Evolutionary conservation across 495 filamentous ascomycete species (phyloP).

Genomic region (Talaromyces borbonicus): DNA sequence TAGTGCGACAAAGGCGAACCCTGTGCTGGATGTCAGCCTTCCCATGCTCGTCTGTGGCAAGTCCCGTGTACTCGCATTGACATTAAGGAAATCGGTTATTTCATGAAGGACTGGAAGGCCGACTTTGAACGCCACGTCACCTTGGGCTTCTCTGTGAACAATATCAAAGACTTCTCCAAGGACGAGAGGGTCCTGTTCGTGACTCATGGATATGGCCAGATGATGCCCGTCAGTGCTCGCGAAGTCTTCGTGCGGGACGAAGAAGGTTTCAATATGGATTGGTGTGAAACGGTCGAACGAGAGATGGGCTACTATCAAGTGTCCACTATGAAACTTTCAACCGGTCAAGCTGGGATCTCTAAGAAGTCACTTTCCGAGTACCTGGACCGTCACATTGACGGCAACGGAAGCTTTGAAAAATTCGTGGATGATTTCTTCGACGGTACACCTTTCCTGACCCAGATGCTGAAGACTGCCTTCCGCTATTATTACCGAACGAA

Average conservation of each 20-base stretch:
- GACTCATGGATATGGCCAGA: conserved; percentile 83
- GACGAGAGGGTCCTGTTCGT: conserved; percentile 72
- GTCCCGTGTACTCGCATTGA: conserved; percentile 93
- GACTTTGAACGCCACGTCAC: conserved; percentile 85
- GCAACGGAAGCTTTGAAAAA: conserved; percentile 64
- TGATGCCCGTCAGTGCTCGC: conserved; percentile 77
- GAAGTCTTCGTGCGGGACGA: conserved; percentile 87
- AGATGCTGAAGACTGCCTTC: conserved; percentile 88
- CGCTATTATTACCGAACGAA: conserved; percentile 78
- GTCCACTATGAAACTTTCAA: conserved; percentile 74
- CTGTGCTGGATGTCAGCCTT: conserved; percentile 84
- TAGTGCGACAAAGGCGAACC: conserved; percentile 87
- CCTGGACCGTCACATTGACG: conserved; percentile 83
- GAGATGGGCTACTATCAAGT: conserved; percentile 69
- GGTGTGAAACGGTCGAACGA: conserved; percentile 68
- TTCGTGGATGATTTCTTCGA: conserved; percentile 94
- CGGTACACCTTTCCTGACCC: conserved; percentile 83
- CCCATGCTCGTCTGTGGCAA: conserved; percentile 87
- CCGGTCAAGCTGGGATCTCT: conserved; percentile 74
- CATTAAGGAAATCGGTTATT: conserved; percentile 93
- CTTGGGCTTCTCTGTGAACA: conserved; percentile 78
- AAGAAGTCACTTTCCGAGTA: conserved; percentile 72
- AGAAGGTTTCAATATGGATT: conserved; percentile 83
- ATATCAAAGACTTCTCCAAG: conserved; percentile 84
- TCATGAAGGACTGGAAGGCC: conserved; percentile 97